Evolutionary conservation across 768 basidiomycete genomes (phyloP).

Genomic region (Mycena chlorophos): DNA sequence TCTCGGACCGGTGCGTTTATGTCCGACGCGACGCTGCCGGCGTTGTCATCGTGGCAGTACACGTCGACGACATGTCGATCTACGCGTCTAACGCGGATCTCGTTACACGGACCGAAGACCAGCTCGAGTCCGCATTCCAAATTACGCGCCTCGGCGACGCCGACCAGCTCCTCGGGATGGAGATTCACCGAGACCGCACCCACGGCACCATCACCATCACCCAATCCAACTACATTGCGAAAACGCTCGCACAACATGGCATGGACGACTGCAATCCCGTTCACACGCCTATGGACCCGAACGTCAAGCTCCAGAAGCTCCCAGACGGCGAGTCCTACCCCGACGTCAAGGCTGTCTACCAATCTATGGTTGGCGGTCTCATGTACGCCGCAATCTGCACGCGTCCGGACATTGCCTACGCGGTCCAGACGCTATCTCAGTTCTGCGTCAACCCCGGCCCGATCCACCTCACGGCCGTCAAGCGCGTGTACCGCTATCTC

Average conservation of each 20-base stretch:
- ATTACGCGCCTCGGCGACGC: constrained; percentile 10
- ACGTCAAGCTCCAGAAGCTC: constrained; percentile 1
- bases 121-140: not conserved
- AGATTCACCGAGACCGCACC: constrained; percentile 19
- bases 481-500: constrained; percentile 22
- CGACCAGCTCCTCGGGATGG: constrained; percentile 27
- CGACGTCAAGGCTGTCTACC: not conserved
- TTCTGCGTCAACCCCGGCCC: constrained; percentile 16
- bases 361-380: constrained; percentile 10
- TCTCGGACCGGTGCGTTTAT: constrained; percentile 22
- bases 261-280: constrained; percentile 19
- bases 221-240: constrained; percentile 26
- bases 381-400: constrained; percentile 18
- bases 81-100: constrained; percentile 19
- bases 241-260: constrained; percentile 18
- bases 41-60: not conserved
- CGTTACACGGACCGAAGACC: constrained; percentile 1
- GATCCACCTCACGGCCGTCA: constrained; percentile 16
- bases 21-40: not conserved
- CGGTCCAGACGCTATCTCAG: constrained; percentile 16
- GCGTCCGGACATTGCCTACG: constrained; percentile 18
- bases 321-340: not conserved
- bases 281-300: constrained; percentile 17
- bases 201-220: constrained; percentile 20
- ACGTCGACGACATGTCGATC: constrained; percentile 17